Base-by-base conservation (phyloP, 2,329 filamentous ascomycete genomes). In the Aspergillus costaricaensis region DNA sequence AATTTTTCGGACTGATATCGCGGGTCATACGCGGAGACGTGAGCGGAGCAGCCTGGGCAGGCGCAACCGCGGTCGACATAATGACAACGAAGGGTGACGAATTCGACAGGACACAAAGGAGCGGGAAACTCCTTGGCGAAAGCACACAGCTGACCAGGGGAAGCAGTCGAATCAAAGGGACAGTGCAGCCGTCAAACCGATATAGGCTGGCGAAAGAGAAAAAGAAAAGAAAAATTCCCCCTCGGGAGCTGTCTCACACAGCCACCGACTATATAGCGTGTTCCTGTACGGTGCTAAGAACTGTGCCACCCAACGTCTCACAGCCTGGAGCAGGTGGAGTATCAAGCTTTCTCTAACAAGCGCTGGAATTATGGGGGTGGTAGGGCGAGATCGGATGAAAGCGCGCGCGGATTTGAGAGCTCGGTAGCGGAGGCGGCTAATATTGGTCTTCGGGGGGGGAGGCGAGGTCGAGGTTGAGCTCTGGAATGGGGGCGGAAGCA, bases 1-100 rank as follows among this genome's bases (percentile, higher is more conserved):
- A 80, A 60, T 71, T 76, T 66, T 78, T 77, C 12, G 79, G 79
- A 65, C 79, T 81, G 48, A 74, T 72, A 64, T 80, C 77, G 60
- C 74, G 76, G 67, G 72, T 76, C 62, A 76, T 73, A 64, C 80
- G 78, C 60, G 78, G 73, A 63, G 78, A 74, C 53, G 77, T 72
- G 67, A 81, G 72, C 55, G 80, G 72, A 62, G 79, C 74, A 55
- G 76, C 72, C 55, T 77, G 70, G 53, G 77, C 75, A 68, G 79
- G 74, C 62, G 79, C 80, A 67, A 82, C 80, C 53, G 77, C 80
- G 59, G 80, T 82, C 61, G 80, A 81, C 80, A 82, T 82, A 63
- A 61, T 71, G 49, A 51, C 25, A 59, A 55, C 17, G 36, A 38
- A 41, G 27, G 36, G 47, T n/a, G 8, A 47, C 7, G 12, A 8